phyloP scores from a whole-genome alignment of 352 stramenopile genomes.

The Pythium chondricola region DNA sequence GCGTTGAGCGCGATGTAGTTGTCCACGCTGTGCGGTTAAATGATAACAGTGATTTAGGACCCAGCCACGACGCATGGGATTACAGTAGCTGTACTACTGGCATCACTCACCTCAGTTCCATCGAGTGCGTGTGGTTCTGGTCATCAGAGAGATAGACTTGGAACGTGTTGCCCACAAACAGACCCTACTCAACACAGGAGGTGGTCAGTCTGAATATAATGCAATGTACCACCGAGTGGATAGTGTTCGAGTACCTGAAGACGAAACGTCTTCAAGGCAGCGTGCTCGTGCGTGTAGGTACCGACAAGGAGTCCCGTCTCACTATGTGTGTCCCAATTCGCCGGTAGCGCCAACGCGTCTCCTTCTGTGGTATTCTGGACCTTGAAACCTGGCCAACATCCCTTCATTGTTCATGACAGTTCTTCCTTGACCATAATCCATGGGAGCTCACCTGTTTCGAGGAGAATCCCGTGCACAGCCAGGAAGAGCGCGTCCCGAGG shows the following conservation, averaged over 20 bases:
- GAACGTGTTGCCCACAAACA: constrained; percentile 74
- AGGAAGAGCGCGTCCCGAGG: constrained; percentile 65
- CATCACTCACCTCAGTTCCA: constrained; percentile 63
- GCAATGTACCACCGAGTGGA: background rate
- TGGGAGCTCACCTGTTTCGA: constrained; percentile 47
- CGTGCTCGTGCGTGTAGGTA: constrained; percentile 48
- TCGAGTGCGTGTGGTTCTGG: constrained; percentile 59
- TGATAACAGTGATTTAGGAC: too few relatives aligned
- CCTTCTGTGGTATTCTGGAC: constrained; percentile 13
- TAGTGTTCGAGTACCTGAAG: constrained; percentile 38
- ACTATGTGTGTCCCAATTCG: constrained; percentile 56
- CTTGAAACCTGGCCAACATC: constrained; percentile 30
- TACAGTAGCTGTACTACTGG: too few relatives aligned
- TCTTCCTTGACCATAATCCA: background rate
- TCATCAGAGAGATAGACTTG: constrained; percentile 72
- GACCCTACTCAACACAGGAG: constrained; percentile 23
- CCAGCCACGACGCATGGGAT: too few relatives aligned
- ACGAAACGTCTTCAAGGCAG: constrained; percentile 41
- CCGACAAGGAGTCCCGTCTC: constrained; percentile 53
- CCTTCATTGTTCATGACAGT: background rate
- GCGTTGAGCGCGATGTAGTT: constrained; percentile 27
- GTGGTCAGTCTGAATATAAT: too few relatives aligned
- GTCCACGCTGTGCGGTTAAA: constrained; percentile 31
- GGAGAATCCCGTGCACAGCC: constrained; percentile 57
- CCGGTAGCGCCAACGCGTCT: constrained; percentile 29